Evolutionary conservation across 208 protist species (phyloP).

Genomic region (Phytomonas sp.): DNA sequence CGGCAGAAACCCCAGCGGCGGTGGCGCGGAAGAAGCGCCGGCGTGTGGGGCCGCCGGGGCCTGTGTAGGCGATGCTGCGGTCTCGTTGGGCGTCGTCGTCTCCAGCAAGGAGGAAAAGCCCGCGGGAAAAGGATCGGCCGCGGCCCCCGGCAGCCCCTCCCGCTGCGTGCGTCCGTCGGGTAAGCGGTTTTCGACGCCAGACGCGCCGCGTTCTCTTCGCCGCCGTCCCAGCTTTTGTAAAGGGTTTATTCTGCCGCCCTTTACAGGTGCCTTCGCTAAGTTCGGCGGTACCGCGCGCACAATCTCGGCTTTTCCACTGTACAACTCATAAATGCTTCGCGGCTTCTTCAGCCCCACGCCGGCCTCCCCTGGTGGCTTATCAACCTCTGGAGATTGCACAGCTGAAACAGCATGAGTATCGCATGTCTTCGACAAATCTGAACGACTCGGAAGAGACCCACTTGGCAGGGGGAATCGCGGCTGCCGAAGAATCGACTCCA

Average conservation of each 20-base stretch:
- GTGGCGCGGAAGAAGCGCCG: not conserved
- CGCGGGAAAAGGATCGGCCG: not conserved
- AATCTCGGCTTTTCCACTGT: not conserved
- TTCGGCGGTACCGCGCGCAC: not conserved
- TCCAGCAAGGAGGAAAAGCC: not conserved
- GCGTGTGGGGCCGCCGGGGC: not conserved
- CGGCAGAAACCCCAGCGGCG: not conserved
- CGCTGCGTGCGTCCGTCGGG: not conserved
- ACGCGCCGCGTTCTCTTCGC: not conserved
- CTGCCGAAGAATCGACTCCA: slow-evolving; percentile 35
- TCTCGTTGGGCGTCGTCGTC: not conserved
- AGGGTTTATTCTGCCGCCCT: not conserved
- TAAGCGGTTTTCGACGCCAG: not conserved
- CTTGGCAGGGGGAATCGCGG: slow-evolving; percentile 30
- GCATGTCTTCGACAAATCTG: not conserved
- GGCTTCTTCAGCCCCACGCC: not conserved
- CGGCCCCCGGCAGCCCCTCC: not conserved
- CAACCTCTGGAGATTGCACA: not conserved
- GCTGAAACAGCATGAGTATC: not conserved
- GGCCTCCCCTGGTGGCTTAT: not conserved
- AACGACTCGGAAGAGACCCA: not conserved
- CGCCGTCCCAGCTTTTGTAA: not conserved
- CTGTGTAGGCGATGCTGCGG: not conserved
- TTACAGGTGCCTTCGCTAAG: not conserved
- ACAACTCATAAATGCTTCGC: not conserved